Evolutionary conservation across 2,329 filamentous ascomycete genomes (phyloP), one percentile per base, ranked within the genome.

Genomic region (Fusarium pseudonygamai): DNA sequence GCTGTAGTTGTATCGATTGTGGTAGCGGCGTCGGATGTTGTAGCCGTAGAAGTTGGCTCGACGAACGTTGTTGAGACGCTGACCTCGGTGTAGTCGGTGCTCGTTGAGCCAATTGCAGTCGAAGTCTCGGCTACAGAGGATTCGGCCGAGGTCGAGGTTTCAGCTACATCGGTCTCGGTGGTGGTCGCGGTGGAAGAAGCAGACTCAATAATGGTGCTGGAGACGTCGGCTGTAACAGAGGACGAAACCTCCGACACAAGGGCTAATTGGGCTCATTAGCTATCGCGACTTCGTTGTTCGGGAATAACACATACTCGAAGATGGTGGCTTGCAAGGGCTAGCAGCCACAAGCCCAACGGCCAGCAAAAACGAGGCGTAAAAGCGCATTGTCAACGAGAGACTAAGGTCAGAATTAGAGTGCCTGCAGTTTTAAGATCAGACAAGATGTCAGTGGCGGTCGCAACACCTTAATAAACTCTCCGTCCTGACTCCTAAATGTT

Each of bases 251-350:
- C 8, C 4, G 52, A 32, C 2, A 42, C 22, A 45, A 18, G 11
- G 6, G 39, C 28, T 34, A 11, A 24, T n/a, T 30, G 39, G 14
- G 11, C 3, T 13, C 3, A 13, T 57, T 14, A 57, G 30, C n/a
- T 13, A 13, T 3, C 6, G 2, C 6, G 2, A 18, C 15, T 11
- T 8, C 24, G 6, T 22, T 2, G 1, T 5, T 2, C 13, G 2
- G 28, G 20, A 12, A 30, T 30, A 30, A 15, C 8, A 20, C n/a
- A 16, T 26, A 45, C 39, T 30, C 2, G 39, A 57, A 26, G 53
- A 34, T 2, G 24, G 18, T 7, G 53, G 53, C 39, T 57, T 45
- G 30, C 53, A 57, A 20, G 53, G 39, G 28, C 39, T 57, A 14
- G 53, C 53, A 57, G 53, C 53, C 53, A 45, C 53, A 26, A 46